Base-by-base conservation (phyloP, 2,329 filamentous ascomycete genomes). In the Parafenestella ontariensis region DNA sequence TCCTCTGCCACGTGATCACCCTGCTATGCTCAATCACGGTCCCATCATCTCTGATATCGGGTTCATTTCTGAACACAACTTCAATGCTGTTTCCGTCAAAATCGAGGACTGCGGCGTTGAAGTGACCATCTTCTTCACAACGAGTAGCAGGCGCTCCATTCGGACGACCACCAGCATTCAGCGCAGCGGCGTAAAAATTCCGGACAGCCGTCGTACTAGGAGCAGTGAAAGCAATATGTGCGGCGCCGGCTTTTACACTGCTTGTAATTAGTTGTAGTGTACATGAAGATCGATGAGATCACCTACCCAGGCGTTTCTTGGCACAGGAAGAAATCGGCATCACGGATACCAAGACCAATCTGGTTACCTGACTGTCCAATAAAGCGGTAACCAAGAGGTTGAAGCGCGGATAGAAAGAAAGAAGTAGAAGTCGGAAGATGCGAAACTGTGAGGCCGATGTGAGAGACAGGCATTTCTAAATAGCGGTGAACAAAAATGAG, bases 41-140 rank as follows among this genome's bases (percentile, higher is more conserved):
- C 2, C 70, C 74, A 48, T 78, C 76, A 40, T 77, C 73, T 54
- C 60, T 66, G 59, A 71, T 58, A 54, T 72, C 73, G 33, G 72
- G 74, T 36, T 71, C 75, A 48, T 78, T 77, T 47, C 81, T 80
- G 72, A 87, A 89, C 45, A 93, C 85, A 26, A 91, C 89, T 70
- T 95, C 90, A 71, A 96, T 87, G 64, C 85, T 89, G 78, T 96
- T 96, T 46, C 90, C 90, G 77, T 96, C 91, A 49, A 91, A 83
- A 75, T 96, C 92, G 56, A 87, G 83, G 36, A 92, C 78, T 6
- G 85, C 84, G 43, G 86, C 85, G 58, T 85, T 87, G 76, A 87
- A 82, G 78, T 85, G 79, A 76, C 84, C 77, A 68, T 79, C 78
- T 3, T 83, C 78, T 17, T 79, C 76, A 69, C 83, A 82, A 52